Base-by-base conservation (phyloP, 1,284 basidiomycete species). In the Boletellus deceptivus region DNA sequence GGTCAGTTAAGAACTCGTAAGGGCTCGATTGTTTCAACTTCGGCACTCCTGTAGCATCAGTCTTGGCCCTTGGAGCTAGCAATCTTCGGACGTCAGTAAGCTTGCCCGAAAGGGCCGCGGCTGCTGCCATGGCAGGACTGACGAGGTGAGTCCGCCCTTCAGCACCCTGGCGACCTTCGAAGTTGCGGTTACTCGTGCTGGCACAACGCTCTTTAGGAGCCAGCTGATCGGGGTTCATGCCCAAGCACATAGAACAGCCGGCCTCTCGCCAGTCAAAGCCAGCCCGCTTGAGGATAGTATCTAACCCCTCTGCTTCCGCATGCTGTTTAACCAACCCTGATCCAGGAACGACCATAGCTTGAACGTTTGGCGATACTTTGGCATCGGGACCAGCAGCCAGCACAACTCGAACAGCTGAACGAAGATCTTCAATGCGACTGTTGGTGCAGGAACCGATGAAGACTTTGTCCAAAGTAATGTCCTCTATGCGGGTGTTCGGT, bases 391-490 rank as follows among this genome's bases (percentile, higher is more conserved):
- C 91, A 42, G 83, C 83, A 47, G 87, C 83, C 20, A 93, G 69
- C 46, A 96, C 77, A 58, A 98, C 84, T 60, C 81, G 82, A 25
- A 91, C 93, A 29, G 94, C 94, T 9, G 62, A 67, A 39, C 64
- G 89, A 52, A 98, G 77, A 71, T 98, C 94, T 71, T 98, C 94
- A 60, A 98, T 95, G 55, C 95, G 92, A 57, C 91, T 90, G 76
- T 98, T 98, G 59, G 94, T 98, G 78, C 94, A 98, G 16, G 94
- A 98, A 22, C 94, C 94, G 59, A 98, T 91, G 78, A 98, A 98
- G 36, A 95, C 86, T 72, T 97, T 98, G 79, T 97, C 91, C 57
- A 98, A 73, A 56, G 78, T 77, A 70, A 98, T 79, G 49, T 93
- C 82, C 72, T 94, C 82, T 83, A 98, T 92, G 20, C 75, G 83